Evolutionary conservation across 805 yeast species (phyloP).

Genomic region (Aciculoconidium aculeatum): DNA sequence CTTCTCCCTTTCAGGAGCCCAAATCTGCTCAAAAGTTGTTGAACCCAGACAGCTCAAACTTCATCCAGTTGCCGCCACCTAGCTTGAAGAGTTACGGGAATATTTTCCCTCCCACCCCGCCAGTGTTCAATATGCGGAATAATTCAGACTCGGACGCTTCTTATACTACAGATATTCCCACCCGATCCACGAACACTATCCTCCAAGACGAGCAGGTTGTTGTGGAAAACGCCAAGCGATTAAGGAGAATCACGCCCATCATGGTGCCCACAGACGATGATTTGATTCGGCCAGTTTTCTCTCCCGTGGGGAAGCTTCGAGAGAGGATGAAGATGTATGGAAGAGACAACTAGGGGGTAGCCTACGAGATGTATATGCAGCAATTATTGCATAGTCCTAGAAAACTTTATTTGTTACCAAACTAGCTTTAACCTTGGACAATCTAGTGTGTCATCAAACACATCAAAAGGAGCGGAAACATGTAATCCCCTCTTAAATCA

Average conservation of each 20-base stretch:
- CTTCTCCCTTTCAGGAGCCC: conserved; percentile 1
- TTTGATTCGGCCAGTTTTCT: conserved; percentile 19
- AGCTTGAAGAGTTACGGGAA: conserved; percentile 1
- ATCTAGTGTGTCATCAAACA: no score
- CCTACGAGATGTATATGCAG: no score
- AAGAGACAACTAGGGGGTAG: neutral
- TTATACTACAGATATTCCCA: no score
- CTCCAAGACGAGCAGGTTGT: conserved; percentile 12
- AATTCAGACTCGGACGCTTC: conserved; percentile 1
- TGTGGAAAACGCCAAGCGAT: conserved; percentile 29
- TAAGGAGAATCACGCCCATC: conserved; percentile 32
- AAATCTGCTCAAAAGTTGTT: neutral
- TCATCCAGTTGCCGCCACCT: conserved; percentile 6
- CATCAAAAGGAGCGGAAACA: no score
- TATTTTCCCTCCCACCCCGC: conserved; percentile 18
- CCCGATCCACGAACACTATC: conserved; percentile 3
- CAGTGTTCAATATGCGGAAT: conserved; percentile 12
- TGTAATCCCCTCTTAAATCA: no score
- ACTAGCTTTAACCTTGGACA: no score
- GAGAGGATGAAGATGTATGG: conserved; percentile 13
- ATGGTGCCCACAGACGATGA: conserved; percentile 28
- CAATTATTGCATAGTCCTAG: no score
- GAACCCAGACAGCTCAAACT: conserved; percentile 6
- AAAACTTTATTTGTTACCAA: no score
- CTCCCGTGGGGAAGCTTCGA: conserved; percentile 25